Evolutionary conservation across 176 grass and related monocot genomes (phyloP).

Genomic region (Phyllostachys edulis): DNA sequence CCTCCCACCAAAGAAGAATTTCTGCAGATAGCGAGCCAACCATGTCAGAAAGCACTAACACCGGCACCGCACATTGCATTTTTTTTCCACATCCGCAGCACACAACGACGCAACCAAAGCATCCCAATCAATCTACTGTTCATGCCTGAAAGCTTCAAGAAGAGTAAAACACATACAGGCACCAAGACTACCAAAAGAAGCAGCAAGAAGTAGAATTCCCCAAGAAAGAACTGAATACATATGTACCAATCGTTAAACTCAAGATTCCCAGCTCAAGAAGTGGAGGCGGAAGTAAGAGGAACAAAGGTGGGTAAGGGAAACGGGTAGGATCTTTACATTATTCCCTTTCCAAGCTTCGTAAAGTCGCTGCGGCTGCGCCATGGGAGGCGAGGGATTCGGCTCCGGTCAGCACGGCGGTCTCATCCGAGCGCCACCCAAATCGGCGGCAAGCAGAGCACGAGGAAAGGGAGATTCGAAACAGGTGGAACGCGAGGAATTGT

Average conservation of each 20-base stretch:
- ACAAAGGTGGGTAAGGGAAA: neutral
- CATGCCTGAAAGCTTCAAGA: conserved; percentile 13
- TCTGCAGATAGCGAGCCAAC: conserved; percentile 50
- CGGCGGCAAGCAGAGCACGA: conserved; percentile 23
- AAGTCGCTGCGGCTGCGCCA: conserved; percentile 65
- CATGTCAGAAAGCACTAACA: neutral
- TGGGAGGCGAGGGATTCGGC: conserved; percentile 36
- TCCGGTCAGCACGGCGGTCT: conserved; percentile 33
- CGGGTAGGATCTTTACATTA: conserved; percentile 63
- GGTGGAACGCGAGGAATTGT: conserved; percentile 23
- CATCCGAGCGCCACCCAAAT: conserved; percentile 5
- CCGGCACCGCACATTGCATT: conserved; percentile 12
- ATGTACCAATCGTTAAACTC: neutral
- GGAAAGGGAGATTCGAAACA: conserved; percentile 33
- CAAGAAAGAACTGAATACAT: neutral
- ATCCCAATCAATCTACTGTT: neutral
- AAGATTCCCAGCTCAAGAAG: conserved; percentile 14
- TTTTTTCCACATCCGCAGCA: neutral
- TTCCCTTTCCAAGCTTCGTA: conserved; percentile 87
- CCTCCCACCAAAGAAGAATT: conserved; percentile 68
- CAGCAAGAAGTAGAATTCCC: conserved; percentile 39
- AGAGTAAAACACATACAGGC: neutral
- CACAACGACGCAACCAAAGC: neutral
- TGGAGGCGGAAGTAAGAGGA: neutral
- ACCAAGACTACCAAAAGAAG: neutral